Conservation (phyloP, 2,329 filamentous ascomycete species). For the Colletotrichum shisoi region DNA sequence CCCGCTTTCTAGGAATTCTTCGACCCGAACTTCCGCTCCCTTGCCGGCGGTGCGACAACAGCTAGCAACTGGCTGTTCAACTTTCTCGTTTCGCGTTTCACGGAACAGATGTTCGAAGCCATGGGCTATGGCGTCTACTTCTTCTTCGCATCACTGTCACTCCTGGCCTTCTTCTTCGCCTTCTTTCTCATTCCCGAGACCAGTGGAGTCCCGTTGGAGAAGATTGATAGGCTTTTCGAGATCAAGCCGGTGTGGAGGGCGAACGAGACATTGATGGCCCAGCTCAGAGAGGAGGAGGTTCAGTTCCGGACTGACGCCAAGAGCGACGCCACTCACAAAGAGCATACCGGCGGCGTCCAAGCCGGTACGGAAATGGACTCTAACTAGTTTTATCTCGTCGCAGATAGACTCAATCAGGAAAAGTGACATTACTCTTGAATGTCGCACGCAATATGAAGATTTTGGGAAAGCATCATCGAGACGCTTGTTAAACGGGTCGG, state of each 20-base stretch:
- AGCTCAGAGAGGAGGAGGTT: constrained; percentile 28
- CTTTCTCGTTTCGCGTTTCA: constrained; percentile 64
- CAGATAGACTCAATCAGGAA: too few relatives aligned
- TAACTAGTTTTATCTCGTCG: too few relatives aligned
- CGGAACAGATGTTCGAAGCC: constrained; percentile 57
- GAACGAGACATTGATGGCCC: constrained; percentile 31
- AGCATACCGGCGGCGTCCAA: background rate
- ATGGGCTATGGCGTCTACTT: constrained; percentile 62
- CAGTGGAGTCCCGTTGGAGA: constrained; percentile 61
- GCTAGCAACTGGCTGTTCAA: constrained; percentile 66
- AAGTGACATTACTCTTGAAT: too few relatives aligned
- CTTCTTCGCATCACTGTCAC: constrained; percentile 62
- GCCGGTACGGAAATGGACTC: background rate
- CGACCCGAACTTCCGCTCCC: constrained; percentile 49
- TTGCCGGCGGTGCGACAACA: constrained; percentile 67
- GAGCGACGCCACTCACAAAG: constrained; percentile 27
- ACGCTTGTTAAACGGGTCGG: too few relatives aligned
- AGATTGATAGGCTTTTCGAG: constrained; percentile 59
- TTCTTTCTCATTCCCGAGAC: constrained; percentile 63
- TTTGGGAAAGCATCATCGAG: too few relatives aligned
- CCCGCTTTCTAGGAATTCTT: constrained; percentile 62
- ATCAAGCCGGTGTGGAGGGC: constrained; percentile 40
- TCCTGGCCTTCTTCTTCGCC: constrained; percentile 57
- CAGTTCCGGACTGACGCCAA: constrained; percentile 34
- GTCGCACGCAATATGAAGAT: too few relatives aligned